Base-by-base conservation (phyloP, 257 asterid genomes). In the Solanum appendiculatum region DNA sequence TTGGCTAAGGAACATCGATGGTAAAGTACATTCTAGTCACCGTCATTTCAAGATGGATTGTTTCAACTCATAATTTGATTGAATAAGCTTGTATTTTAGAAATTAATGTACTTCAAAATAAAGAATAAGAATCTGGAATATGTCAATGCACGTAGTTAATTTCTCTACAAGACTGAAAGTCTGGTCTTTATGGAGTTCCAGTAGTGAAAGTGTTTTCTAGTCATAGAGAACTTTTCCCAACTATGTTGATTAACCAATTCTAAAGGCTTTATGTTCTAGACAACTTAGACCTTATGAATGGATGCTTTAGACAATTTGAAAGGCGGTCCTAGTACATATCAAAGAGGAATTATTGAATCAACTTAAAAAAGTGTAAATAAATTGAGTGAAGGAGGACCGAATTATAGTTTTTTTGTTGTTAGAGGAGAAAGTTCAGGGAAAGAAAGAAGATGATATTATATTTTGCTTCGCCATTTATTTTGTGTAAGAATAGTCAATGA, bases 1-100 rank as follows among this genome's bases (percentile, higher is more conserved):
- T 90, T 96, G 98, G 98, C 92, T 93, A 85, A 90, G 80, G 89
- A 91, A 89, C 42, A 88, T 54, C 1, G 93, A 92, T 86, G 98
- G 96, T 96, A 88, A 85, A 77, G 70, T 82, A 85, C 44, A 81
- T 81, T 46, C 37, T 48, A 31, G 25, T 15, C 68, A 48, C 63
- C 7, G 37, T 48, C 85, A 44, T 78, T 78, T 27, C 18, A 78
- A 15, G n/a, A 44, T 4, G 39, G 64, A 16, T 33, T 44, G 39
- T 78, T 80, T 44, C 69, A 46, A 48, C 68, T 81, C 68, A 31
- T 81, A 48, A 81, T 48, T 46, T 81, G 66, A 31, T 81, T 46
- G 7, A 31, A 31, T 5, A 27, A 29, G 69, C 44, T 48, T 48
- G 42, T 80, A 58, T 18, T 29, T 81, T 48, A 48, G 68, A 81